Evolutionary conservation across 352 stramenopile species (phyloP), one percentile per base, ranked within the genome.

Genomic region (Phytophthora litchii): DNA sequence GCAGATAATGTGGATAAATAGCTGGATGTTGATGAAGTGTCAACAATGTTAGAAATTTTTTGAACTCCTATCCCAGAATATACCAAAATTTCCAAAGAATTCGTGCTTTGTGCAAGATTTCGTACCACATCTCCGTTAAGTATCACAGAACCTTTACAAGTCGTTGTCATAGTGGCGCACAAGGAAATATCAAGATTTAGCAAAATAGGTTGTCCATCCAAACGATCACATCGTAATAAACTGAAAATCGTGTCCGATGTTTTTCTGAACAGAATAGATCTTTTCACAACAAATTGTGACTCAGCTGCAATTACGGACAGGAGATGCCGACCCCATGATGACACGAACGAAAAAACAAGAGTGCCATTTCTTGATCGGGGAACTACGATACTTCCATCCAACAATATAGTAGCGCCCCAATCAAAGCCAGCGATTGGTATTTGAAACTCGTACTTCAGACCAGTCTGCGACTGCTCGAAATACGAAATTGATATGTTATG

Each of bases 401-500:
- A 34, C 8, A 71, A 2, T 16, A 85, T 70, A 1, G 52, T 19
- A 9, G 62, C 31, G 2, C 79, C 76, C 66, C 67, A 83, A 40
- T 86, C 60, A 32, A 85, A 89, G 8, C 72, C 70, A 46, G 74
- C 76, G n/a, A 71, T 6, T 3, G 74, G 72, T 3, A 89, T 3
- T 56, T 78, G 72, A 35, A 89, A 78, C 10, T 86, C 79, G 31
- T 78, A 80, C 12, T 51, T 78, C 13, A 42, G 34, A 19, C 53
- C 68, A 12, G 43, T 17, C 11, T 65, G 40, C 0, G 67, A 65
- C 16, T 67, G 70, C 35, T 86, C 72, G 32, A 83, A 85, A 45
- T 83, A 85, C 40, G 48, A 63, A 21, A 89, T 53, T 3, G 74
- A 70, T n/a, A 89, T 67, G 54, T 85, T 86, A 55, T 89, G 74